Evolutionary conservation across 306 rosid species (phyloP), one percentile per base, ranked within the genome.

Genomic region (Chamaecrista fasciculata): DNA sequence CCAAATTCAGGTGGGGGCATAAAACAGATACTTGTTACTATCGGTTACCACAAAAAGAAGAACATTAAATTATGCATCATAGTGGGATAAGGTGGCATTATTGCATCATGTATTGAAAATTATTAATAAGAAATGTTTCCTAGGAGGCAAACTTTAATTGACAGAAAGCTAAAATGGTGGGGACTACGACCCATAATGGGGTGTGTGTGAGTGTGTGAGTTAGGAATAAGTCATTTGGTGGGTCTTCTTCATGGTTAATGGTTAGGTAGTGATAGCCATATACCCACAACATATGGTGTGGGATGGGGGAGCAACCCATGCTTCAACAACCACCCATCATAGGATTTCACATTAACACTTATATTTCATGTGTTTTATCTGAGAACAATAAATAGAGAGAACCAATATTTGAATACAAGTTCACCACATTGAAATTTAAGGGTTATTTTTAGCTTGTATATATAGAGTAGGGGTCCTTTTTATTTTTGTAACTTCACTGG

Each of bases 41-140:
- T 53, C 46, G 52, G 26, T 51, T 15, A 26, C 44, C 58, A 25
- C 31, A 46, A 16, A 52, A 67, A 76, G 70, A 46, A 75, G 10
- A 31, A 52, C 70, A 71, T 49, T 67, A 29, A 78, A 70, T 61
- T 6, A 63, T 39, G 36, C 49, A 58, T 39, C 6, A 76, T 67
- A 68, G 23, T 21, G 72, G 77, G 70, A 49, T 34, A 79, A 59
- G 7, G 73, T 44, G 58, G 44, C 70, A 64, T 19, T 68, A 64
- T 19, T 68, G 8, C 3, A 14, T 75, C 66, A 62, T 67, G 46
- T 56, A 48, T 49, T 60, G 36, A 33, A n/a, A n/a, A 78, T 74
- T 14, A 70, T 75, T 72, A n/a, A n/a, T n/a, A n/a, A n/a, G n/a
- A n/a, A n/a, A n/a, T 86, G 96, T 87, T 89, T 84, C 95, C 92